Evolutionary conservation across 768 basidiomycete species (phyloP).

Genomic region (Suillus luteus): DNA sequence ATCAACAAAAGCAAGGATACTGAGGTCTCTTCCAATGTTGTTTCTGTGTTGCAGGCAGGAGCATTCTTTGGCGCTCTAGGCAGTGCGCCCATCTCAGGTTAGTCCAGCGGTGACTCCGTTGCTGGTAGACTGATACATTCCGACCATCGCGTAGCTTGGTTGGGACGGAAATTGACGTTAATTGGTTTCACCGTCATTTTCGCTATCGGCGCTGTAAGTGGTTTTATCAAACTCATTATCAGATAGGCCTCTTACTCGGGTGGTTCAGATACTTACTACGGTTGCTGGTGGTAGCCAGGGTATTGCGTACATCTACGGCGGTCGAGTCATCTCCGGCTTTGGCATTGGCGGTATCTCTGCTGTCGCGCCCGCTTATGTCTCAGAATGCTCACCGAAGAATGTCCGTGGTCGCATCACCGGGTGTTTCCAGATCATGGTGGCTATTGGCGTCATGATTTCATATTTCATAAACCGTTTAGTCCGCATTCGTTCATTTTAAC

Average conservation of each 20-base stretch:
- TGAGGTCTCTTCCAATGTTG: conserved; percentile 76
- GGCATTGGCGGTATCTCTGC: conserved; percentile 84
- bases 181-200: conserved; percentile 65
- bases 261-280: conserved; percentile 64
- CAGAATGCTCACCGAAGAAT: conserved; percentile 85
- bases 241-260: not conserved
- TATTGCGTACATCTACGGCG: conserved; percentile 72
- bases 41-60: conserved; percentile 84
- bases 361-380: conserved; percentile 85
- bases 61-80: conserved; percentile 86
- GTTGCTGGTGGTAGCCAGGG: conserved; percentile 58
- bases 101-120: conserved; percentile 20
- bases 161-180: conserved; percentile 70
- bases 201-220: conserved; percentile 63
- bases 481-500: conserved; percentile 15
- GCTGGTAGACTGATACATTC: conserved; percentile 1
- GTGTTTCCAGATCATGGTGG: conserved; percentile 84
- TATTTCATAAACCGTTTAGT: conserved; percentile 78
- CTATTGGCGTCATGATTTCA: conserved; percentile 81
- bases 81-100: conserved; percentile 70
- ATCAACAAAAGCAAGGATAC: conserved; percentile 43
- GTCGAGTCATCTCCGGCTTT: conserved; percentile 77
- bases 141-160: conserved; percentile 41
- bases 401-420: conserved; percentile 87
- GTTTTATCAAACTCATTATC: not conserved